These are phyloP conservation scores for Paramecium bursaria DNA, from an alignment of 73 alveolate species.

Conservation along the genomic window DNA sequence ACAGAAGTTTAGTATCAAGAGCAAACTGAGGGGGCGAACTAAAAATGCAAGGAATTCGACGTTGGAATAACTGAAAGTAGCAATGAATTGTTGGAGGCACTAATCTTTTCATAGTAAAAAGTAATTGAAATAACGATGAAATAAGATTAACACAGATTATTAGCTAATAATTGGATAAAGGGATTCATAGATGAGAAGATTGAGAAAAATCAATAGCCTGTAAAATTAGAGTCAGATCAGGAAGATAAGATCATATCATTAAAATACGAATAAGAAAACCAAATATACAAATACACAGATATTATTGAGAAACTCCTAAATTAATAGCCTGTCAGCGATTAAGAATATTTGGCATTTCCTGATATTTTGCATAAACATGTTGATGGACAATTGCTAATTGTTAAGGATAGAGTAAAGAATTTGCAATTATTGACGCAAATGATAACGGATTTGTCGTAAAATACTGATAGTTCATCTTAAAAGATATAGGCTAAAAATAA, in stretches of 20 bases:
- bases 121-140: constrained; percentile 43
- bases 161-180: constrained; percentile 39
- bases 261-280: constrained; percentile 20
- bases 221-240: not conserved
- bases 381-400: constrained; percentile 12
- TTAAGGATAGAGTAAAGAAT: constrained; percentile 46
- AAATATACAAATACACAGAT: not conserved
- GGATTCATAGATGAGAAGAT: constrained; percentile 32
- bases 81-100: constrained; percentile 1
- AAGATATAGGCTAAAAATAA: not conserved
- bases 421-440: not conserved
- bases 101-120: too few species aligned
- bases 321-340: constrained; percentile 3
- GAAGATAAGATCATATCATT: constrained; percentile 38
- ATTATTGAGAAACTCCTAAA: constrained; percentile 1
- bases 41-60: constrained; percentile 10
- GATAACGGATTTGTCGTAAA: not conserved
- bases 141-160: constrained; percentile 37
- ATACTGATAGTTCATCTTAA: constrained; percentile 1
- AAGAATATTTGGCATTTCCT: constrained; percentile 35
- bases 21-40: not conserved
- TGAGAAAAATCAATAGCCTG: not conserved
- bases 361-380: constrained; percentile 47
- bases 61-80: not conserved
- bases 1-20: constrained; percentile 25